Evolutionary conservation across 176 grass and related monocot species (phyloP).

Genomic region (Carex scoparia): DNA sequence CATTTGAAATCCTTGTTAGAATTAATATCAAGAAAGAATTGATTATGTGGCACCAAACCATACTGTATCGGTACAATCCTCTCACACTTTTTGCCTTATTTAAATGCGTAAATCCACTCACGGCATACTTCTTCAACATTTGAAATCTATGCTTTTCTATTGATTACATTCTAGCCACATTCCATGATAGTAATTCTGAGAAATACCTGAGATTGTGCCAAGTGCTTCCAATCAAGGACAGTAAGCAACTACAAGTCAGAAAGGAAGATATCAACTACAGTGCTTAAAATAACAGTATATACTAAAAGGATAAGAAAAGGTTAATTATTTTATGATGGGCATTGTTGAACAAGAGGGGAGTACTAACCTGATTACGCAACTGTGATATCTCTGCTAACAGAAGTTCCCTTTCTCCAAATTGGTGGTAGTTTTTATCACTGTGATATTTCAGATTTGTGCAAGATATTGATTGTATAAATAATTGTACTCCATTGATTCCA

Average conservation of each 20-base stretch:
- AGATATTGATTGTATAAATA: slow-evolving; percentile 20
- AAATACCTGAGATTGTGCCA: slow-evolving; percentile 12
- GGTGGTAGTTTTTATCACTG: slow-evolving; percentile 62
- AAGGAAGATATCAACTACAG: slow-evolving; percentile 17
- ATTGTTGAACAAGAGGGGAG: slow-evolving; percentile 19
- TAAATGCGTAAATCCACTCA: not conserved
- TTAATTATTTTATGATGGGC: not conserved
- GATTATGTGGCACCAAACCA: not conserved
- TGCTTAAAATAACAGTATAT: not conserved
- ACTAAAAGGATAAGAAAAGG: slow-evolving; percentile 3
- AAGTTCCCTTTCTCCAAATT: slow-evolving; percentile 61
- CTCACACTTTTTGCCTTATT: not conserved
- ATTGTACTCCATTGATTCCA: slow-evolving; percentile 7
- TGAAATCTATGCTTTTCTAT: not conserved
- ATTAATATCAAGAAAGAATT: not conserved
- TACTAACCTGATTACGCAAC: slow-evolving; percentile 63
- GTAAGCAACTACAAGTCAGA: slow-evolving; percentile 47
- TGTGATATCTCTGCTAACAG: slow-evolving; percentile 65
- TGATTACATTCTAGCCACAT: not conserved
- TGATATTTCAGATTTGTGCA: slow-evolving; percentile 25
- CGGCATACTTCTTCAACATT: not conserved
- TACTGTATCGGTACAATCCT: not conserved
- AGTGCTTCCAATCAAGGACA: slow-evolving; percentile 53
- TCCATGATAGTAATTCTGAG: not conserved
- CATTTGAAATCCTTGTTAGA: not conserved